These are phyloP conservation scores for Backusella mclennaniae DNA, from an alignment of 192 early-diverging fungal genomes.

Conservation along the genomic window DNA sequence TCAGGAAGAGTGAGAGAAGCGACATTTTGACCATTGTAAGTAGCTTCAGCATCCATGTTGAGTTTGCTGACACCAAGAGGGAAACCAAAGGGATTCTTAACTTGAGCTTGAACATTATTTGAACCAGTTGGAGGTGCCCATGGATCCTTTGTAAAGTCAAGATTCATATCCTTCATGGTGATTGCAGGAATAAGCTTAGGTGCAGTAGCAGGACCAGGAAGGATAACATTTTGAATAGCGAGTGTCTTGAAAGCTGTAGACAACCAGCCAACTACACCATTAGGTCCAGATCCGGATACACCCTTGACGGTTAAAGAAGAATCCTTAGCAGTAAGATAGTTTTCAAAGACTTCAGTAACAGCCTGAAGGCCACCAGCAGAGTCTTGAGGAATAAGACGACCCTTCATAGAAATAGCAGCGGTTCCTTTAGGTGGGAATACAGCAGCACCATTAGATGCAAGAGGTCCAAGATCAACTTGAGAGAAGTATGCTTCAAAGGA, in stretches of 20 bases:
- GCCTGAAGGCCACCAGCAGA: slow-evolving; percentile 41
- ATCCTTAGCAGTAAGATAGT: slow-evolving; percentile 44
- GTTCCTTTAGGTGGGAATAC: slow-evolving; percentile 26
- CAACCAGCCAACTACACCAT: slow-evolving; percentile 35
- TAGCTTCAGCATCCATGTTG: slow-evolving; percentile 40
- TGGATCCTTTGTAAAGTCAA: slow-evolving; percentile 48
- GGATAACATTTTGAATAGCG: slow-evolving; percentile 29
- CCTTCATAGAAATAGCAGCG: slow-evolving; percentile 43
- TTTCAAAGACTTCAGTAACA: slow-evolving; percentile 48
- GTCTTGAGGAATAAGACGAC: slow-evolving; percentile 49
- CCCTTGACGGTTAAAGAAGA: slow-evolving; percentile 29
- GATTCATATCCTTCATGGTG: slow-evolving; percentile 42
- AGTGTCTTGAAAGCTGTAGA: slow-evolving; percentile 48
- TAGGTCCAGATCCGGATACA: slow-evolving; percentile 28
- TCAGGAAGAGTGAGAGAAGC: slow-evolving; percentile 31
- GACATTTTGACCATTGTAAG: slow-evolving; percentile 4
- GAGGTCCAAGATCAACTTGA: slow-evolving; percentile 43
- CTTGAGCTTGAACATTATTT: slow-evolving; percentile 37
- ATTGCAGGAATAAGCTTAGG: slow-evolving; percentile 39
- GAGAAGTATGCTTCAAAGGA: slow-evolving; percentile 43
- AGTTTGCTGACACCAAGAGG: slow-evolving; percentile 42
- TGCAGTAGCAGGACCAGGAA: slow-evolving; percentile 27
- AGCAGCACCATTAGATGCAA: slow-evolving; percentile 56
- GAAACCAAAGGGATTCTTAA: slow-evolving; percentile 43
- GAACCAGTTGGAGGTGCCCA: slow-evolving; percentile 45